Evolutionary conservation across 352 stramenopile species (phyloP), one percentile per base, ranked within the genome.

Genomic region (Phytophthora aleatoria): DNA sequence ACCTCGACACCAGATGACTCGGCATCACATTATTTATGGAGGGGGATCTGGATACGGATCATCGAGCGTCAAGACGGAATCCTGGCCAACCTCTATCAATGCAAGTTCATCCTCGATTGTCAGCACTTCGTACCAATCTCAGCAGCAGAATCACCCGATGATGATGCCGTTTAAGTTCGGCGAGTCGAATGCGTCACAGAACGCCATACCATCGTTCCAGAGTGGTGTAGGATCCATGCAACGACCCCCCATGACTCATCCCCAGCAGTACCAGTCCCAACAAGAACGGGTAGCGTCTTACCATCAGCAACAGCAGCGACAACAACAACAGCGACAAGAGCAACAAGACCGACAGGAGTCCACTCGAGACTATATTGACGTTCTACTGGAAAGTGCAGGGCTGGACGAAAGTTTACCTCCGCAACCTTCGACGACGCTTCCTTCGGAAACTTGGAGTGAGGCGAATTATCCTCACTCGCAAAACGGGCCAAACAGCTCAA

Each of bases 381-480:
- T 87, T 20, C 50, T 89, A 15, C 57, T 89, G 3, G 80, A 89
- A 63, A 87, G 76, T 31, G 78, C 77, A 0, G 78, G 62, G 9
- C 36, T 89, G 39, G 77, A 89, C 20, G 80, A 89, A 3, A 72
- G 75, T 50, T 30, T 89, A 11, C 49, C 74, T 6, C 45, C 63
- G 12, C 74, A 81, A 61, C 67, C 55, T 5, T 72, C 71, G 3
- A 62, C 70, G 42, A 56, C 65, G 20, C 44, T 76, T 20, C 24
- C 50, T 24, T 62, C 70, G 5, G 66, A 67, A 30, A 64, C 52
- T 5, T 77, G 73, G 69, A 53, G 63, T 57, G 69, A 66, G 27
- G 26, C 70, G 11, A 65, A 11, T 10, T 74, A 65, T 31, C 13
- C 27, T 31, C 35, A 57, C n/a, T 48, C 55, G 24, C 59, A 71